phyloP scores from a whole-genome alignment of 306 rosid species.

The Vigna radiata region DNA sequence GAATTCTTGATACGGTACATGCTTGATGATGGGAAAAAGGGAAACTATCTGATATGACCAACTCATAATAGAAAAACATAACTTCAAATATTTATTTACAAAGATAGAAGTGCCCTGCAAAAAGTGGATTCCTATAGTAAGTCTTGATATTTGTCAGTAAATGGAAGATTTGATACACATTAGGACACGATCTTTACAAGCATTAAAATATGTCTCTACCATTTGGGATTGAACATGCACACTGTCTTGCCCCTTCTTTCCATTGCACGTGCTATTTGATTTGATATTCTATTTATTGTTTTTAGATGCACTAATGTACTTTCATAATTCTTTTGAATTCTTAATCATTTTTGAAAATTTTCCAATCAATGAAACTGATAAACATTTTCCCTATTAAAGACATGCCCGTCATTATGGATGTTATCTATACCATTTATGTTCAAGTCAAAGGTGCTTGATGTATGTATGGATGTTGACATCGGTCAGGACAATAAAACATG shows the following conservation, averaged over 20 bases:
- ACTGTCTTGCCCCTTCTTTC: neutral
- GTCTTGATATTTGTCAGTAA: slow-evolving; percentile 17
- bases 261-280: slow-evolving; percentile 1
- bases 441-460: neutral
- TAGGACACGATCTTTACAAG: neutral
- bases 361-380: neutral
- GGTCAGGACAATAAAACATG: slow-evolving; percentile 1
- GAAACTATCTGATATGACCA: neutral
- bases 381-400: neutral
- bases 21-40: slow-evolving; percentile 16
- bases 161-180: slow-evolving; percentile 3
- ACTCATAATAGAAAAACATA: neutral
- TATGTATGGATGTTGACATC: neutral
- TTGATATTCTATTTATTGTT: slow-evolving; percentile 5
- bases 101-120: slow-evolving; percentile 7
- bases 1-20: slow-evolving; percentile 11
- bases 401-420: neutral
- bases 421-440: neutral
- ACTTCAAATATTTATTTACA: neutral
- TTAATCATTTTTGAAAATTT: slow-evolving; percentile 10
- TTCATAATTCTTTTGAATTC: slow-evolving; percentile 1
- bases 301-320: neutral
- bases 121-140: slow-evolving; percentile 10
- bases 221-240: slow-evolving; percentile 12
- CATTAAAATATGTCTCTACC: neutral